Evolutionary conservation across 768 basidiomycete genomes (phyloP), one percentile per base, ranked within the genome.

Genomic region (Russula sp.): DNA sequence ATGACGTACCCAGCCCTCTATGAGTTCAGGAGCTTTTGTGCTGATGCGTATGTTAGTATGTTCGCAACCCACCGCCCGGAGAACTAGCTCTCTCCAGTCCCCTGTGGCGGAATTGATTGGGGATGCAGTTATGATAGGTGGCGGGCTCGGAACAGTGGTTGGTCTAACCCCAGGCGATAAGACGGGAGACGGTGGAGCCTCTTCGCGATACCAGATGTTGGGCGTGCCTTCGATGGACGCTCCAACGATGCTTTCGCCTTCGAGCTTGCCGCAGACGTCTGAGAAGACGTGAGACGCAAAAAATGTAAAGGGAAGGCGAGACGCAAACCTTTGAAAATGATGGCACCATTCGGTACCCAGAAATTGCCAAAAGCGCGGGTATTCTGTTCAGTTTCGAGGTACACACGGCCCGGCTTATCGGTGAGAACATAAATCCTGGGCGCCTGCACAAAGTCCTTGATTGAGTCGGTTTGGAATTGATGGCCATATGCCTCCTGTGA

Each of bases 251-350:
- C 22, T 20, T 37, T 64, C 63, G 13, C 63, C 63, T 34, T 59
- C 52, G 32, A 64, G 52, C 32, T 35, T 55, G 32, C 63, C 63
- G 20, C 57, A 32, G 31, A 63, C 35, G 7, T 59, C 62, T 63
- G n/a, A 20, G 44, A 18, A n/a, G 44, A n/a, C 10, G 44, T 45
- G 7, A 45, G 44, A 35, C 20, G 6, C 37, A 37, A 34, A n/a
- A 16, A n/a, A 34, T 7, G 22, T 31, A 4, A 31, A n/a, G 1
- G 34, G 13, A 48, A 34, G 3, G 37, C 3, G 6, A 45, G n/a
- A 20, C 4, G 11, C 56, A 7, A 6, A 65, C 64, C 61, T 51
- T 63, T 63, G 32, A 63, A 63, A 35, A 63, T 63, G 3, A 63
- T 54, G 6, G 52, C 37, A 3, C 35, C n/a, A 1, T 49, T 37